Evolutionary conservation across 805 yeast species (phyloP), one percentile per base, ranked within the genome.

Genomic region (Henningerozyma blattae): DNA sequence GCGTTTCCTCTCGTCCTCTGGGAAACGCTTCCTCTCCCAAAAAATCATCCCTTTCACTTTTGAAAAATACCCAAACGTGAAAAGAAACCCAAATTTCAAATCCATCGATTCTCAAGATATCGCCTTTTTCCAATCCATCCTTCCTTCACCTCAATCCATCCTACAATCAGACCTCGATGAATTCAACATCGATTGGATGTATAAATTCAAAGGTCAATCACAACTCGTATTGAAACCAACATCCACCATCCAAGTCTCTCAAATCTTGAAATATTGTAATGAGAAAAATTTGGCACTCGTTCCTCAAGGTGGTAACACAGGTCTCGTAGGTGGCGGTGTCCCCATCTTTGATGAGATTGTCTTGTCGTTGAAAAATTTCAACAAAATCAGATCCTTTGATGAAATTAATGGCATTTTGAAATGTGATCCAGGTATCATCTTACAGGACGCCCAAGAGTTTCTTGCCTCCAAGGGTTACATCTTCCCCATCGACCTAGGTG

Each of bases 281-380:
- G 82, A 77, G 20, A 59, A 75, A 32, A 72, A 68, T 39, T 58
- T 87, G 19, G 95, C 96, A 0, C 75, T 87, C 31, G 94, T 85
- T 8, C 96, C 97, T 13, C 96, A 89, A 61, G 95, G 96, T 52
- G 97, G 97, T 46, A 87, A 89, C 59, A 89, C 96, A 1, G 95
- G 95, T 18, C 68, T 87, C 30, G 97, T 87, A 28, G 97, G 96
- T 43, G 97, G 96, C 4, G 80, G 94, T 4, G 73, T 77, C 15
- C 95, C 96, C 0, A 77, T 87, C 1, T 87, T 85, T 57, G 97
- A 87, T 57, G 97, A 87, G 59, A 72, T 87, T 32, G 70, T 87
- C 17, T 45, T 87, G 17, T 78, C 85, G 3, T 61, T 86, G 32
- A 60, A 80, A 24, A 70, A 68, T 47, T 47, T 89, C 65, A 84